Conservation (phyloP, 495 filamentous ascomycete species). For the Penicillium cinerascens region DNA sequence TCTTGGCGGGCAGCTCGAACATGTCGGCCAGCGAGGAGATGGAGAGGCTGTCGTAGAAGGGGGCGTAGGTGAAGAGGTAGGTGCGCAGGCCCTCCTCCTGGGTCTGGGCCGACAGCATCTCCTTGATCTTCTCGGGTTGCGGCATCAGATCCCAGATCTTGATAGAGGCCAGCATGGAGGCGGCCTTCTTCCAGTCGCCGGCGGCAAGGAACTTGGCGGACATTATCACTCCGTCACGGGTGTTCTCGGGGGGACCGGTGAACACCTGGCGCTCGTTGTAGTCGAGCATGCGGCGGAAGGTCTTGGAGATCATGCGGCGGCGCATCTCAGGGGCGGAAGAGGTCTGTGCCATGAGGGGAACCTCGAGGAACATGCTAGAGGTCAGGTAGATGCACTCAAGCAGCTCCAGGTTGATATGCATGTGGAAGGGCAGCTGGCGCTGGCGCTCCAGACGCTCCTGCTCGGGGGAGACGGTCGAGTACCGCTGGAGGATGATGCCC, state of each 20-base stretch:
- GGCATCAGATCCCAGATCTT: conserved; percentile 99
- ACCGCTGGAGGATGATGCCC: conserved; percentile 96
- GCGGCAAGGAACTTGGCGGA: conserved; percentile 93
- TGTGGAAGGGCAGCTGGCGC: conserved; percentile 96
- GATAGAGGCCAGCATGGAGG: conserved; percentile 87
- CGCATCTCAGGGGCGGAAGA: conserved; percentile 95
- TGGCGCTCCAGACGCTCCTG: conserved; percentile 96
- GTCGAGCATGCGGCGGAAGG: conserved; percentile 96
- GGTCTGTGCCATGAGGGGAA: conserved; percentile 92
- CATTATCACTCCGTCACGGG: conserved; percentile 98
- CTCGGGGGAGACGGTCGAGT: conserved; percentile 90
- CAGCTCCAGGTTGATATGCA: conserved; percentile 99
- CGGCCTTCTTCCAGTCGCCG: conserved; percentile 97
- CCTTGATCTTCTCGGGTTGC: conserved; percentile 84
- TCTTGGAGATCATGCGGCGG: conserved; percentile 98
- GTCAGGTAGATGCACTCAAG: conserved; percentile 98
- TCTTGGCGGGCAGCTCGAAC: conserved; percentile 90
- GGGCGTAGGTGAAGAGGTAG: conserved; percentile 99
- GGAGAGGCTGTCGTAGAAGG: conserved; percentile 96
- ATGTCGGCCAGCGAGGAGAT: conserved; percentile 80
- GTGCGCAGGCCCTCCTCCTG: conserved; percentile 97
- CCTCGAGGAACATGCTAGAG: conserved; percentile 97
- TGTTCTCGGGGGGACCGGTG: conserved; percentile 97
- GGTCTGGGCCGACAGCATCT: conserved; percentile 93
- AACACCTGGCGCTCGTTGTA: conserved; percentile 99